Evolutionary conservation across 2,329 filamentous ascomycete species (phyloP).

Genomic region (Chaetomiaceae sp.): DNA sequence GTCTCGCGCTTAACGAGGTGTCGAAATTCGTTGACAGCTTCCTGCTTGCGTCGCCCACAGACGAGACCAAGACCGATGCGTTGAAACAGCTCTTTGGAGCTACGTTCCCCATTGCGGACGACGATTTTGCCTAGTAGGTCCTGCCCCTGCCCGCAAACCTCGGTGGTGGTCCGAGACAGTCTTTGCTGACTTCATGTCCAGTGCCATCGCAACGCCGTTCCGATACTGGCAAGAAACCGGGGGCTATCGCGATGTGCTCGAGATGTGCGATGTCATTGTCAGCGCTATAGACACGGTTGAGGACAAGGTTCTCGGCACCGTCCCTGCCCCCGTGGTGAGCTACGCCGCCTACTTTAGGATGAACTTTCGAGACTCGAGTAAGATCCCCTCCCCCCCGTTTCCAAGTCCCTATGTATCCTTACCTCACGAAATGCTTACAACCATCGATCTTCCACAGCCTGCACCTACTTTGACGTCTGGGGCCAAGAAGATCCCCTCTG

Average conservation of each 20-base stretch:
- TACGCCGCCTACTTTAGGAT: constrained; percentile 23
- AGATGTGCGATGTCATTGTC: constrained; percentile 21
- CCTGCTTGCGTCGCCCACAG: constrained; percentile 9
- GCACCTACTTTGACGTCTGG: constrained; percentile 25
- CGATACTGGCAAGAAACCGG: constrained; percentile 23
- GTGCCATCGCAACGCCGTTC: constrained; percentile 23
- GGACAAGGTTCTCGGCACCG: constrained; percentile 16
- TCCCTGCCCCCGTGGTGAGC: constrained; percentile 18
- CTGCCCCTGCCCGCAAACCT: not conserved
- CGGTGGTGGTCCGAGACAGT: not conserved
- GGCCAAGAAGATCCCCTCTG: constrained; percentile 25
- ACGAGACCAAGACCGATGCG: constrained; percentile 16
- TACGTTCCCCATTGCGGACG: constrained; percentile 21
- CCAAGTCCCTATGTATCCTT: no score
- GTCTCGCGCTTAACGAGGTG: constrained; percentile 17
- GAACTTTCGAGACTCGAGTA: constrained; percentile 23
- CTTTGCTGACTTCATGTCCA: constrained; percentile 3
- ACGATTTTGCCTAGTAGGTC: constrained; percentile 26
- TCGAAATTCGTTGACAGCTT: constrained; percentile 20
- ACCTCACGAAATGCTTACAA: no score
- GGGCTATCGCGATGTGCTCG: constrained; percentile 20
- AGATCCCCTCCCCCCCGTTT: not conserved
- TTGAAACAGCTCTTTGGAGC: constrained; percentile 22
- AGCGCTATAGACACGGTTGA: not conserved
- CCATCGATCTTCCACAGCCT: constrained; percentile 17